Conservation (phyloP, 2,329 filamentous ascomycete genomes). For the Monosporascus sp. region DNA sequence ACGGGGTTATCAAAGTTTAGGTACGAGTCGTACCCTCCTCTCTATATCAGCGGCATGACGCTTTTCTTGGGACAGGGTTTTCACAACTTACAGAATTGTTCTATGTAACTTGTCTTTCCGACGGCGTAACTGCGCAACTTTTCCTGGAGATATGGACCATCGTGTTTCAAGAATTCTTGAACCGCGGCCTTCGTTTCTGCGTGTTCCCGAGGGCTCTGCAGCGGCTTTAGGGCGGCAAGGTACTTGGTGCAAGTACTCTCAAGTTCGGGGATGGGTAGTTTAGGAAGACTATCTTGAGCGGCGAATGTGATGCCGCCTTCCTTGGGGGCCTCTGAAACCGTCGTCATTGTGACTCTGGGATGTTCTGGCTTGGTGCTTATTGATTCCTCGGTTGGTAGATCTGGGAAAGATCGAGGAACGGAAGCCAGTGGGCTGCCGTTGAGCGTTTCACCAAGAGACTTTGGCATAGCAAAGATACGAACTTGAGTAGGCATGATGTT, state of each 20-base stretch:
- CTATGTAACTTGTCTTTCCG: constrained; percentile 92
- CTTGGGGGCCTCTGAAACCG: constrained; percentile 40
- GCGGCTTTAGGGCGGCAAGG: constrained; percentile 68
- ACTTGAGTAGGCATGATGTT: constrained; percentile 59
- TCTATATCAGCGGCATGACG: background rate
- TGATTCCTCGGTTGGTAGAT: constrained; percentile 17
- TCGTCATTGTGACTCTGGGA: constrained; percentile 24
- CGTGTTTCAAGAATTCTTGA: constrained; percentile 72
- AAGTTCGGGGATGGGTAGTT: constrained; percentile 87
- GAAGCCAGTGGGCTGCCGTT: constrained; percentile 36
- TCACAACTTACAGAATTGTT: constrained; percentile 81
- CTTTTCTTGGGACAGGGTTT: background rate
- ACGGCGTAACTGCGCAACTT: constrained; percentile 85
- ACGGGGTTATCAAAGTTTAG: constrained; percentile 97
- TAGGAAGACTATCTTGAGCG: constrained; percentile 80
- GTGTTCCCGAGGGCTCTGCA: constrained; percentile 78
- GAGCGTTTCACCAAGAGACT: constrained; percentile 67
- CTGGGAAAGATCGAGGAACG: constrained; percentile 35
- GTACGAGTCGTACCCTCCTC: constrained; percentile 92
- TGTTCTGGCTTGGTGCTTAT: constrained; percentile 24
- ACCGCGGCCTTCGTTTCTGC: constrained; percentile 76
- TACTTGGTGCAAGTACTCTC: constrained; percentile 75
- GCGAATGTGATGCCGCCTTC: constrained; percentile 81
- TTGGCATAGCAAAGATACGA: constrained; percentile 65
- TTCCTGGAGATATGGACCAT: constrained; percentile 81